A percentile compares a stretch with the other conserved stretches of the same genome.
phyloP scores from a whole-genome alignment of 768 basidiomycete genomes.

The Suillus weaverae region DNA sequence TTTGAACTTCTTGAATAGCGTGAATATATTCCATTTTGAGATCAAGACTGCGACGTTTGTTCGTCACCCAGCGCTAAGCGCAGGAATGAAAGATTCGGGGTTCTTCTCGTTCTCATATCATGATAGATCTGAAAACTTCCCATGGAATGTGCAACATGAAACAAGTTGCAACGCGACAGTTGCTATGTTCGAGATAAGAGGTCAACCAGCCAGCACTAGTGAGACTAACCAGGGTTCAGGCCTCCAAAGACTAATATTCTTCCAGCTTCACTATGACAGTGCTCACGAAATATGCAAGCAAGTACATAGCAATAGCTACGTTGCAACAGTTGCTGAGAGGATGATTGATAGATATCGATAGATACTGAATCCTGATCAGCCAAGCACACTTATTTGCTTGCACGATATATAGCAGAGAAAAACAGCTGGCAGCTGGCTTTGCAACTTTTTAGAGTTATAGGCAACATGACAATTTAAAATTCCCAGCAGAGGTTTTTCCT shows the following conservation, averaged over 20 bases:
- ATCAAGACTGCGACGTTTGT: not conserved
- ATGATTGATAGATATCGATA: not conserved
- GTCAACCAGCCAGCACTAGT: not conserved
- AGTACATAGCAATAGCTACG: not conserved
- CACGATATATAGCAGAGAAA: not conserved
- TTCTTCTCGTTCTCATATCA: not conserved
- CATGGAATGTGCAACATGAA: not conserved
- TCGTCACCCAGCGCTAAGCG: not conserved
- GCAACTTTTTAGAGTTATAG: not conserved
- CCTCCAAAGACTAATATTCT: not conserved
- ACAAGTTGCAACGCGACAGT: not conserved
- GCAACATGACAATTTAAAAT: not conserved
- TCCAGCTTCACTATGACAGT: not conserved
- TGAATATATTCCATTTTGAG: not conserved
- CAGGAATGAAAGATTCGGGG: not conserved
- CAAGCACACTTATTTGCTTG: not conserved
- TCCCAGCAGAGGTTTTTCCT: too few relatives aligned
- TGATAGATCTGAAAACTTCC: not conserved
- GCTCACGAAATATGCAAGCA: not conserved
- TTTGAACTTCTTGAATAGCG: not conserved
- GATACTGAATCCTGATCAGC: not conserved
- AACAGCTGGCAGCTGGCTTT: too few relatives aligned
- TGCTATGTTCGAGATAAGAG: not conserved
- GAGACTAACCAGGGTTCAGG: too few relatives aligned
- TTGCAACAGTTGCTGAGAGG: not conserved